These are phyloP conservation scores for Aspergillus puulaauensis DNA, from an alignment of 2,329 filamentous ascomycete genomes.

Conservation along the genomic window DNA sequence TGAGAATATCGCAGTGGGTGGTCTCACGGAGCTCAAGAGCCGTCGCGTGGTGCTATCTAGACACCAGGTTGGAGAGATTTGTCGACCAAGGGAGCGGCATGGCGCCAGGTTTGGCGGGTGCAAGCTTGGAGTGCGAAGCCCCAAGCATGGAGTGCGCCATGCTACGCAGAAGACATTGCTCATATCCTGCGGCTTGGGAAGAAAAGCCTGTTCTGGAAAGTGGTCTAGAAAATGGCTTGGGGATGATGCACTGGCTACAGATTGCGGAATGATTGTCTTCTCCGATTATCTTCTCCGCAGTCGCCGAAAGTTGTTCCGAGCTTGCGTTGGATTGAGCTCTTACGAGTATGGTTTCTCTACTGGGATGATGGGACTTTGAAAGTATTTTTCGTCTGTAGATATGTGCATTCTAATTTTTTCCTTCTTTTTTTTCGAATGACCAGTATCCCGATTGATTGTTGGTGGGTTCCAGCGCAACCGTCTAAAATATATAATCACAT, in stretches of 20 bases:
- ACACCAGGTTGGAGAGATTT: constrained; percentile 21
- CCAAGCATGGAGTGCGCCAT: constrained; percentile 43
- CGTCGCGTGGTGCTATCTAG: constrained; percentile 18
- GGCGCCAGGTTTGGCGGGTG: constrained; percentile 18
- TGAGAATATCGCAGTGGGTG: background rate
- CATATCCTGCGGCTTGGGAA: constrained; percentile 34
- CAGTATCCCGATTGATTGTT: background rate
- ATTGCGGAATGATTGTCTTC: background rate
- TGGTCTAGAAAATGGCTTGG: background rate
- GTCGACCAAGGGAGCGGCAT: constrained; percentile 21
- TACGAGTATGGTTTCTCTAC: background rate
- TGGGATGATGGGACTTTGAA: background rate
- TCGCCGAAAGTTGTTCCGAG: constrained; percentile 19
- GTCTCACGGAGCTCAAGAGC: constrained; percentile 11
- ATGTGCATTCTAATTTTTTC: background rate
- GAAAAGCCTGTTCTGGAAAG: background rate
- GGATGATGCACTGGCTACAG: background rate
- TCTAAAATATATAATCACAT: background rate
- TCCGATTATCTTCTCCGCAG: constrained; percentile 14
- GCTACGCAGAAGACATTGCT: constrained; percentile 42
- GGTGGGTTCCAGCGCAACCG: background rate
- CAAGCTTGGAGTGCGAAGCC: constrained; percentile 29
- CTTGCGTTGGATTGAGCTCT: background rate
- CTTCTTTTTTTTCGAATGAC: background rate
- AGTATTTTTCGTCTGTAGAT: background rate